Percentiles rank a stretch among this genome's conserved stretches.
These are phyloP conservation scores for Verticillium dahliae DNA, from an alignment of 2,329 filamentous ascomycete species.

Conservation along the genomic window DNA sequence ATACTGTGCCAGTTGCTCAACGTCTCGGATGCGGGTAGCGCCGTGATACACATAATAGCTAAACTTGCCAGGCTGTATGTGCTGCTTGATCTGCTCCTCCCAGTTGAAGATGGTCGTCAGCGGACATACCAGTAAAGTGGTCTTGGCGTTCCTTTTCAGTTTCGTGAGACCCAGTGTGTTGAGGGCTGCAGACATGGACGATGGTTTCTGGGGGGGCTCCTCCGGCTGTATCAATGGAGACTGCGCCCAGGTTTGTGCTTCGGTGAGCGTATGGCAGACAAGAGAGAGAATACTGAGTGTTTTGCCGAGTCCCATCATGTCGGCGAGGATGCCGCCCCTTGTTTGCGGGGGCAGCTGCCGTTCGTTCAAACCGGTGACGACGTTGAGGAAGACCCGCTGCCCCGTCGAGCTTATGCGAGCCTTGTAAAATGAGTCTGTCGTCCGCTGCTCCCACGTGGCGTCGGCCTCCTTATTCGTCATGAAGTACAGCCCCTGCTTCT, in stretches of 20 bases:
- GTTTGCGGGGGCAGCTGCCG: conserved; percentile 57
- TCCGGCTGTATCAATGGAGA: conserved; percentile 44
- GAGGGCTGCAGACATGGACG: conserved; percentile 27
- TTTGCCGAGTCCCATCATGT: conserved; percentile 88
- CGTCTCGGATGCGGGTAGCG: conserved; percentile 62
- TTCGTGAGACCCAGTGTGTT: conserved; percentile 42
- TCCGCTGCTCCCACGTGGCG: conserved; percentile 50
- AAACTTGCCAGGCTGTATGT: conserved; percentile 60
- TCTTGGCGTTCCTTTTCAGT: conserved; percentile 62
- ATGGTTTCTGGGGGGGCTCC: conserved; percentile 25
- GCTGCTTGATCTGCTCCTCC: conserved; percentile 84
- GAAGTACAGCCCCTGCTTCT: conserved; percentile 85
- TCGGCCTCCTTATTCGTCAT: conserved; percentile 70
- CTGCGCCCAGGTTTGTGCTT: conserved; percentile 56
- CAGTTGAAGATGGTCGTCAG: conserved; percentile 90
- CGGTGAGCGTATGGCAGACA: conserved; percentile 56
- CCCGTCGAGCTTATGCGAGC: conserved; percentile 43
- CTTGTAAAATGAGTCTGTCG: conserved; percentile 74
- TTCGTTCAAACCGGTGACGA: conserved; percentile 71
- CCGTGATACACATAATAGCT: conserved; percentile 85
- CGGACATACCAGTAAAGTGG: conserved; percentile 82
- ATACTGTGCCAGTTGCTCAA: conserved; percentile 60
- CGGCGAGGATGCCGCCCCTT: conserved; percentile 68
- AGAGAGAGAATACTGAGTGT: conserved; percentile 81
- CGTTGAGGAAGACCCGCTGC: conserved; percentile 64